These are phyloP conservation scores for Boletus reticulatus DNA, from an alignment of 768 basidiomycete species.

Conservation along the genomic window DNA sequence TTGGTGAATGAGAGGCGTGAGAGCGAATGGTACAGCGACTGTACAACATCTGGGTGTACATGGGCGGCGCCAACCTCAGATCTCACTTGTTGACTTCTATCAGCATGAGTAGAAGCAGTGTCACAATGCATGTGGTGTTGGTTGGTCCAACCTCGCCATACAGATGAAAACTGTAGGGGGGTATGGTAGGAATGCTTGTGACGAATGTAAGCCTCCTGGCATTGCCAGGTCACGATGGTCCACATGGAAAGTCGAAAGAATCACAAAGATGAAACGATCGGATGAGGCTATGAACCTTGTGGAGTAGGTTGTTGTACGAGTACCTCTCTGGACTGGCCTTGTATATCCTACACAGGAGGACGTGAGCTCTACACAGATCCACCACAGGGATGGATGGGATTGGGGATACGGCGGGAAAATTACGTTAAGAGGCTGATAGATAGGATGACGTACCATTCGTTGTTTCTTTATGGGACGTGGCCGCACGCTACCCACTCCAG, in stretches of 20 bases:
- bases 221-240: slow-evolving; percentile 5
- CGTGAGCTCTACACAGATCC: slow-evolving; percentile 7
- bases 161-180: slow-evolving; percentile 11
- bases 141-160: slow-evolving; percentile 3
- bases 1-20: slow-evolving; percentile 15
- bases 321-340: slow-evolving; percentile 61
- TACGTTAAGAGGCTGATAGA: neutral
- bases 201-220: slow-evolving; percentile 5
- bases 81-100: slow-evolving; percentile 14
- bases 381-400: neutral
- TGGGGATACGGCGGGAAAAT: neutral
- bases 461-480: slow-evolving; percentile 77
- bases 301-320: slow-evolving; percentile 73
- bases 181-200: slow-evolving; percentile 2
- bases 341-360: slow-evolving; percentile 47
- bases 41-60: slow-evolving; percentile 27
- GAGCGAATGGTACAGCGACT: slow-evolving; percentile 16
- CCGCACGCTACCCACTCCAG: slow-evolving; percentile 54
- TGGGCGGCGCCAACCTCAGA: slow-evolving; percentile 6
- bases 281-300: slow-evolving; percentile 50
- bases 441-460: slow-evolving; percentile 53
- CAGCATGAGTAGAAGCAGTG: slow-evolving; percentile 7
- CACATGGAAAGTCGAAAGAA: slow-evolving; percentile 5
- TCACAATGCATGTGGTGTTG: slow-evolving; percentile 1
- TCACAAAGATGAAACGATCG: neutral